A percentile compares a stretch with the other conserved stretches of the same genome.
These are phyloP conservation scores for Blastomyces silverae DNA, from an alignment of 2,329 filamentous ascomycete species.

Conservation along the genomic window DNA sequence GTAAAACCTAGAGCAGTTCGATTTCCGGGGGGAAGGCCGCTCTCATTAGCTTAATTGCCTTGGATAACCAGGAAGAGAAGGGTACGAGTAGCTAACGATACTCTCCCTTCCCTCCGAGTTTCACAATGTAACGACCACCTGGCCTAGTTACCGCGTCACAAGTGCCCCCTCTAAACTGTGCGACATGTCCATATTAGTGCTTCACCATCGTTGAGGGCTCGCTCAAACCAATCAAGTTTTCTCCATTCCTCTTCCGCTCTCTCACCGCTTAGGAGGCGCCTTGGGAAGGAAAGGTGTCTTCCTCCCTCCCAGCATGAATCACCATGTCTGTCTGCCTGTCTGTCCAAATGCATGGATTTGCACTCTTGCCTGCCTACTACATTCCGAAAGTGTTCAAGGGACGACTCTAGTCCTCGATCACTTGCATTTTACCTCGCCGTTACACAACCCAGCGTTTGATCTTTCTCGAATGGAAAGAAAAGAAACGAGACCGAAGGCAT, in stretches of 20 bases:
- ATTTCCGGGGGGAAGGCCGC: not conserved
- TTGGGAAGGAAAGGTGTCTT: not conserved
- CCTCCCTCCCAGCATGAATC: not conserved
- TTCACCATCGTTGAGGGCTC: not conserved
- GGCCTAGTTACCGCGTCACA: not conserved
- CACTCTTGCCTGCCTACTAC: not conserved
- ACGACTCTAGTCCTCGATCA: not conserved
- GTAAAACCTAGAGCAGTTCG: too few relatives aligned
- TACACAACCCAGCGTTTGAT: not conserved
- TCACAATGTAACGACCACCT: slow-evolving; percentile 2
- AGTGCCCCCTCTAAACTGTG: not conserved
- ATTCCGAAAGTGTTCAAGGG: not conserved
- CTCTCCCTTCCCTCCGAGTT: not conserved
- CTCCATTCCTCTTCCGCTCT: not conserved
- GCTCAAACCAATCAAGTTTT: not conserved
- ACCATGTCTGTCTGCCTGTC: not conserved
- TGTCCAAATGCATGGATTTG: not conserved
- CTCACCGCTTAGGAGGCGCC: not conserved
- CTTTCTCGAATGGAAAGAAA: not conserved
- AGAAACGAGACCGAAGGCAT: not conserved
- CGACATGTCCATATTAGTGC: not conserved
- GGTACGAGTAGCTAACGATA: not conserved
- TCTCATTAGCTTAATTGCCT: not conserved
- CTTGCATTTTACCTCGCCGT: not conserved
- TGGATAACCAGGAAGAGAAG: not conserved